phyloP scores from a whole-genome alignment of 108 stramenopile species.

The Cyclotella atomus region DNA sequence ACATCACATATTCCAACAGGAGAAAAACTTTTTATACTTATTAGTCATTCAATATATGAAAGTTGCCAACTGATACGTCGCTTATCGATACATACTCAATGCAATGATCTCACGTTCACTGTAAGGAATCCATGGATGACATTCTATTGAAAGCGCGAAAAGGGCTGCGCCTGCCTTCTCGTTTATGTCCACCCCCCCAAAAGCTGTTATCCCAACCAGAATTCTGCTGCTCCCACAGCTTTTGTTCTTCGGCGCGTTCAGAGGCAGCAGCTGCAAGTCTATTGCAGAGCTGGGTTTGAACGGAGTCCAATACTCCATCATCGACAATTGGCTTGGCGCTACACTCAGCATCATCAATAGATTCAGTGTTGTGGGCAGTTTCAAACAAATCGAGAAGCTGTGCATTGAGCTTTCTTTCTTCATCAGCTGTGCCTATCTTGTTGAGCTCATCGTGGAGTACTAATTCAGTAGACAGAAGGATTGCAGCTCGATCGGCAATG shows the following conservation, averaged over 20 bases:
- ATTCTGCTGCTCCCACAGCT: slow-evolving; percentile 42
- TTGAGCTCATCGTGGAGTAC: slow-evolving; percentile 53
- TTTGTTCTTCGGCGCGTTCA: slow-evolving; percentile 37
- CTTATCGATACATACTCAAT: too few species aligned
- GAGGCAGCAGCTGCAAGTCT: slow-evolving; percentile 25
- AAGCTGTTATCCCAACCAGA: slow-evolving; percentile 31
- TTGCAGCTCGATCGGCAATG: slow-evolving; percentile 57
- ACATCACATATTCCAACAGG: neutral
- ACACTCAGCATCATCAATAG: neutral
- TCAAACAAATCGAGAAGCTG: slow-evolving; percentile 76
- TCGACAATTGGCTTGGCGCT: slow-evolving; percentile 7
- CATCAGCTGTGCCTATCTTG: slow-evolving; percentile 7
- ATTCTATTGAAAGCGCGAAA: slow-evolving; percentile 31
- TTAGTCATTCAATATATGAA: too few species aligned
- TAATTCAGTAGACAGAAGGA: slow-evolving; percentile 62
- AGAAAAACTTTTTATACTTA: too few species aligned
- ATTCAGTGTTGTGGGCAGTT: neutral
- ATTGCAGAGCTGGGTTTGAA: slow-evolving; percentile 17
- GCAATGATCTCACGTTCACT: neutral
- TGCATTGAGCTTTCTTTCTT: slow-evolving; percentile 44
- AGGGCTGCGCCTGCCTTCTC: slow-evolving; percentile 41
- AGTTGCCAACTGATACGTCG: too few species aligned
- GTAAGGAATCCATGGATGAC: slow-evolving; percentile 11
- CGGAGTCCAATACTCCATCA: slow-evolving; percentile 12
- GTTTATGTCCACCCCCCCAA: slow-evolving; percentile 37